Evolutionary conservation across 495 filamentous ascomycete species (phyloP).

Genomic region (Trypethelium eluteriae): DNA sequence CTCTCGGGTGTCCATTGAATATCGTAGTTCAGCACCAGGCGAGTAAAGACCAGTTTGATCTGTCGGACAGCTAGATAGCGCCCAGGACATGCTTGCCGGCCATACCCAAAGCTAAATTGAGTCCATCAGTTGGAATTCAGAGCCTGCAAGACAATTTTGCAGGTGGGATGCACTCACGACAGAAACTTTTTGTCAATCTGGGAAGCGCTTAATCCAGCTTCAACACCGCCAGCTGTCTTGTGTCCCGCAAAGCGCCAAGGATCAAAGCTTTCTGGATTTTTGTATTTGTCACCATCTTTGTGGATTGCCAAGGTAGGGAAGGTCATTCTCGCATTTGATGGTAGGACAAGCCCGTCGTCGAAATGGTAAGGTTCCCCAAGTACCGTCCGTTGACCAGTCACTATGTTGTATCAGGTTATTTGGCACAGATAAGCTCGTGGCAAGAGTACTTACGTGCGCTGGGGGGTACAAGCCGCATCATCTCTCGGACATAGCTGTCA

Average conservation of each 20-base stretch:
- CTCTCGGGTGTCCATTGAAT: background rate
- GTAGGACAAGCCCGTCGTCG: background rate
- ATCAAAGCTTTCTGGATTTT: background rate
- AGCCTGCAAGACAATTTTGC: background rate
- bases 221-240: background rate
- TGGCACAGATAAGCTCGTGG: background rate
- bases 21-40: background rate
- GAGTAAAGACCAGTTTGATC: background rate
- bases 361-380: background rate
- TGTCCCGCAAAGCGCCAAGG: background rate
- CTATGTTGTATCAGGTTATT: background rate
- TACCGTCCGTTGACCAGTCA: background rate
- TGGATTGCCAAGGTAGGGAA: background rate
- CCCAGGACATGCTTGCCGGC: background rate
- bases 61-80: background rate
- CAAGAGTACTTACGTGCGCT: background rate
- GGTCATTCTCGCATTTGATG: background rate
- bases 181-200: background rate
- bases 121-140: background rate
- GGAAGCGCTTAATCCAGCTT: background rate
- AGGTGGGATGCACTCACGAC: background rate
- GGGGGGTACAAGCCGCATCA: background rate
- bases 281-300: background rate
- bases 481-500: constrained; percentile 2
- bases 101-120: background rate